Conservation (phyloP, 164 flowering plant species). For the Cinnamomum chago region DNA sequence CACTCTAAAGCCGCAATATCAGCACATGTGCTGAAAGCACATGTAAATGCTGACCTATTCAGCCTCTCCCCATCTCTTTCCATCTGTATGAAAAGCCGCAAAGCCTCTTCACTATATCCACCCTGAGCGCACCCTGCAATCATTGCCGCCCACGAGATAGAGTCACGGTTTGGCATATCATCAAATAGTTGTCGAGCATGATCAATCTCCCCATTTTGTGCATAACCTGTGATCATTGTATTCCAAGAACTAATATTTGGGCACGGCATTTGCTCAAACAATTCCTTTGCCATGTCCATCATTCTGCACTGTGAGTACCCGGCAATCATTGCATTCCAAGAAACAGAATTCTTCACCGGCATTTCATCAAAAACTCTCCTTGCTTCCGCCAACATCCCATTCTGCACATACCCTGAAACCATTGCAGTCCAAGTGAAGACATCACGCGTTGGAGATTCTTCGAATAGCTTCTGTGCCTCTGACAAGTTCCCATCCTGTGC, state of each 20-base stretch:
- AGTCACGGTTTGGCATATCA: conserved; percentile 72
- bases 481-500: conserved; percentile 61
- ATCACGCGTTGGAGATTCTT: conserved; percentile 53
- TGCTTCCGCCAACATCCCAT: conserved; percentile 66
- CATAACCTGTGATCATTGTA: conserved; percentile 89
- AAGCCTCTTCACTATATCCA: conserved; percentile 66
- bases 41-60: conserved; percentile 63
- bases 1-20: conserved; percentile 72
- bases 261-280: conserved; percentile 79
- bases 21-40: conserved; percentile 73
- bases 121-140: conserved; percentile 78
- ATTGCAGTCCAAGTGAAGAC: conserved; percentile 91
- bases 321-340: conserved; percentile 90
- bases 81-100: conserved; percentile 59
- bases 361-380: conserved; percentile 59
- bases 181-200: conserved; percentile 60
- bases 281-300: conserved; percentile 64
- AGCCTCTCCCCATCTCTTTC: conserved; percentile 55
- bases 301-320: conserved; percentile 59
- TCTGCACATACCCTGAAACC: conserved; percentile 83
- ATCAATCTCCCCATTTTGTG: conserved; percentile 59
- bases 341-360: conserved; percentile 74
- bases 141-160: conserved; percentile 90
- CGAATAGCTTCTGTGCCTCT: conserved; percentile 66
- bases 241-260: conserved; percentile 80